Evolutionary conservation across 306 rosid genomes (phyloP).

Genomic region (Lagenaria siceraria): DNA sequence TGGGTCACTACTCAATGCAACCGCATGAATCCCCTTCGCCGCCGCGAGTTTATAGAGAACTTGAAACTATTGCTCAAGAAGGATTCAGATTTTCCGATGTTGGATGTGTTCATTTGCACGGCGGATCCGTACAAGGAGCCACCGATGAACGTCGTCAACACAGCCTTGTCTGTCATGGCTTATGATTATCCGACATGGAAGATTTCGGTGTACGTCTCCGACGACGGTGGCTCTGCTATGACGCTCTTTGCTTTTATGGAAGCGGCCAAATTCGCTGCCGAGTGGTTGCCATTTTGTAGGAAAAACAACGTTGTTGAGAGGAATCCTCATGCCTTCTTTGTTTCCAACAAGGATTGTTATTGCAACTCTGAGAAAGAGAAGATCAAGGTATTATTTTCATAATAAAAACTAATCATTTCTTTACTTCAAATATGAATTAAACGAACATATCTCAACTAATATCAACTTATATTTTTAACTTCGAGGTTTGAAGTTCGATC

Average conservation of each 20-base stretch:
- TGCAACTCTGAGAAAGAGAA: conserved; percentile 1
- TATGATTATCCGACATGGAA: conserved; percentile 30
- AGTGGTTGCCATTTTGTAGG: conserved; percentile 39
- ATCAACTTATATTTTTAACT: too few relatives aligned
- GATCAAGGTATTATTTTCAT: conserved; percentile 21
- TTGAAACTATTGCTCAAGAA: neutral
- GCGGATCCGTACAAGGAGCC: conserved; percentile 48
- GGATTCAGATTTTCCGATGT: conserved; percentile 13
- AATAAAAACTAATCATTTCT: neutral
- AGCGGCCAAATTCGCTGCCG: conserved; percentile 31
- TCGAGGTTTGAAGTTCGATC: too few relatives aligned
- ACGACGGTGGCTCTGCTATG: conserved; percentile 41
- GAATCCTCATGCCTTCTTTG: conserved; percentile 21
- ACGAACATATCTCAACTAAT: too few relatives aligned
- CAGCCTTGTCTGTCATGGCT: conserved; percentile 37
- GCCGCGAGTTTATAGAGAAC: conserved; percentile 18
- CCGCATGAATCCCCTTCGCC: conserved; percentile 21
- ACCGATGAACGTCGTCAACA: conserved; percentile 27
- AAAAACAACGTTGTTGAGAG: conserved; percentile 15
- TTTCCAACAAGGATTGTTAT: neutral
- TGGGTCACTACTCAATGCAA: conserved; percentile 15
- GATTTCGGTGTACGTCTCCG: conserved; percentile 35
- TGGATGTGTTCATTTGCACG: conserved; percentile 43
- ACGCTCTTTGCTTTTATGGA: conserved; percentile 40
- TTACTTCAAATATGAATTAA: too few relatives aligned